Evolutionary conservation across 371 early-diverging fungal genomes (phyloP).

Genomic region (Mucor lusitanicus): DNA sequence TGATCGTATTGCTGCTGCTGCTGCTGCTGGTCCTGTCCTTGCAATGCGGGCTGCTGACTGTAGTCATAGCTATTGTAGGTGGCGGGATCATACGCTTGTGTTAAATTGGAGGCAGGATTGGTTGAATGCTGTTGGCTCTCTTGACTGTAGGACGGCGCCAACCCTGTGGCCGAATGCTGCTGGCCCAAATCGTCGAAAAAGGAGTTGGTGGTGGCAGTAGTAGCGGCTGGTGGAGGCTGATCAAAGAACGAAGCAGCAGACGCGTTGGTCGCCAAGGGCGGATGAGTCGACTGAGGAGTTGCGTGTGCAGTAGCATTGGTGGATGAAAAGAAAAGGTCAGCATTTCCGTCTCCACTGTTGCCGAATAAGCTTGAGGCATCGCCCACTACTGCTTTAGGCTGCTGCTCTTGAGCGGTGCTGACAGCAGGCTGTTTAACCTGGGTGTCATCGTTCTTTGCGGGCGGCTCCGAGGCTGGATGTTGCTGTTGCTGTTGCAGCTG

Average conservation of each 20-base stretch:
- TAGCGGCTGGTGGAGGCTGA: conserved; percentile 6
- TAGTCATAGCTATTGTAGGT: conserved; percentile 1
- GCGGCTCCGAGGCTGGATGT: neutral
- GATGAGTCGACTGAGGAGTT: neutral
- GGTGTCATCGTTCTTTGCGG: neutral
- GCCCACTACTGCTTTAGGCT: conserved; percentile 8
- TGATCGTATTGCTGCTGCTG: conserved; percentile 10
- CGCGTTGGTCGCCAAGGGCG: conserved; percentile 11
- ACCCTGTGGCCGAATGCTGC: neutral
- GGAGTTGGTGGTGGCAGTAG: neutral
- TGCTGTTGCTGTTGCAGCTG: conserved; percentile 11
- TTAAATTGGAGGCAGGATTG: neutral
- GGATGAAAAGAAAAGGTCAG: conserved; percentile 21
- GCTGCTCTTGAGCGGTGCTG: neutral
- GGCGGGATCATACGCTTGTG: conserved; percentile 22
- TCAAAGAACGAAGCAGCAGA: conserved; percentile 26
- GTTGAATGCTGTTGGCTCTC: conserved; percentile 4
- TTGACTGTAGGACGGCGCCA: conserved; percentile 5
- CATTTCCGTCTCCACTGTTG: neutral
- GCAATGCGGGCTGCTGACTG: neutral
- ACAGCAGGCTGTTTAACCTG: neutral
- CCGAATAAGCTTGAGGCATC: conserved; percentile 39
- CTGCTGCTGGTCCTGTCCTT: neutral
- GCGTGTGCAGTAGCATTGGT: neutral
- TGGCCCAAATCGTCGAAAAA: conserved; percentile 13